Conservation (phyloP, 305 asterid genomes). For the Solanum chacoense region DNA sequence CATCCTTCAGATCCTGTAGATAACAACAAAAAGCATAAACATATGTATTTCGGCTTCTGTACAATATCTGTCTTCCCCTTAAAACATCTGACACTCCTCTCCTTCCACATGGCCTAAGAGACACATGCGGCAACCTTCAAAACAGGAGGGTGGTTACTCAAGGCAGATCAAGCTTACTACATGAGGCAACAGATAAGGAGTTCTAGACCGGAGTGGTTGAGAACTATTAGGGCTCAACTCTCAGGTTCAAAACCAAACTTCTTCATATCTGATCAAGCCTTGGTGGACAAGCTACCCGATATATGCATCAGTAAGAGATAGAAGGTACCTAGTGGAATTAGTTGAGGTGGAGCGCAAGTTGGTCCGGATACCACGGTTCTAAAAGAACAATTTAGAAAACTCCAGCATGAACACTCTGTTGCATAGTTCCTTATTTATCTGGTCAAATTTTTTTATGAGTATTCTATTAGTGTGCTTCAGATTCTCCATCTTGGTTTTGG, state of each 20-base stretch:
- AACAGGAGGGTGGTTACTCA: background rate
- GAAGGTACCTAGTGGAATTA: background rate
- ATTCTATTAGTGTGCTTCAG: background rate
- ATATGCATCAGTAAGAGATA: background rate
- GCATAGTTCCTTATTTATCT: background rate
- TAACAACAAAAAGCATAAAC: background rate
- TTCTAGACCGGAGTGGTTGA: background rate
- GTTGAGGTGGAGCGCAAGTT: background rate
- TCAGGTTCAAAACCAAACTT: background rate
- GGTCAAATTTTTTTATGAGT: background rate
- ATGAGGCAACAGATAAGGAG: background rate
- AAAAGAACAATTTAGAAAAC: background rate
- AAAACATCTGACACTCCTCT: background rate
- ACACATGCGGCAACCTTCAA: background rate
- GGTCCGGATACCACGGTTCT: background rate
- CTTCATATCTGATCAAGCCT: background rate
- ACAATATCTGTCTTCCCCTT: background rate
- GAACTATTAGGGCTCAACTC: background rate
- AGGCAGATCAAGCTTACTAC: background rate
- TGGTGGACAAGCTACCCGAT: background rate
- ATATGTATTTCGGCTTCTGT: background rate
- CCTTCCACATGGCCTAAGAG: background rate
- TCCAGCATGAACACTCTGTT: background rate
- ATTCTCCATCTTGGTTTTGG: background rate
- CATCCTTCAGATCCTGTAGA: background rate